phyloP scores from a whole-genome alignment of 306 rosid genomes.

The Cucumis melo region DNA sequence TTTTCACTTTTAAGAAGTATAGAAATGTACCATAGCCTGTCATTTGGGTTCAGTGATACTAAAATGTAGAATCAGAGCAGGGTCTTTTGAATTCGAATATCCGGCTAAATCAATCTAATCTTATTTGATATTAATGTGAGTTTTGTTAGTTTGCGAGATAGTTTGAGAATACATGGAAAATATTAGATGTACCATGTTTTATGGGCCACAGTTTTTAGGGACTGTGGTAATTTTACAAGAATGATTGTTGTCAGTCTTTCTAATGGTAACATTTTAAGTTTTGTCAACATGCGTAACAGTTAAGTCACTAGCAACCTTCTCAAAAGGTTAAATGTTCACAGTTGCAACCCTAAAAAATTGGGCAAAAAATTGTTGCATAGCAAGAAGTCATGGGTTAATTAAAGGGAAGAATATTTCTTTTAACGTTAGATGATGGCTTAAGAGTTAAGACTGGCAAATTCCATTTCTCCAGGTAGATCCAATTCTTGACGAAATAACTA shows the following conservation, averaged over 20 bases:
- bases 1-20: too few species aligned
- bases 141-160: not conserved
- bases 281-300: not conserved
- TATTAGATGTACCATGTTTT: not conserved
- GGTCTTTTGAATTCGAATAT: not conserved
- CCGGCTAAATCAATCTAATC: not conserved
- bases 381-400: not conserved
- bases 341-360: not conserved
- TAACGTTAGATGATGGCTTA: not conserved
- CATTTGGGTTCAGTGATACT: not conserved
- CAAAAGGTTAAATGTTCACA: not conserved
- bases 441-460: not conserved
- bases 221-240: not conserved
- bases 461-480: not conserved
- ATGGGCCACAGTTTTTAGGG: not conserved
- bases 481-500: not conserved
- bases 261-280: not conserved
- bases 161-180: not conserved
- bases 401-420: not conserved
- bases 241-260: not conserved
- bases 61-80: not conserved
- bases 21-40: too few species aligned
- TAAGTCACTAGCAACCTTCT: not conserved
- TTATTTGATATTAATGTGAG: not conserved
- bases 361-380: not conserved